A percentile compares a stretch with the other conserved stretches of the same genome.
Evolutionary conservation across 345 rosid species (phyloP).

Genomic region (Rhodamnia argentea): DNA sequence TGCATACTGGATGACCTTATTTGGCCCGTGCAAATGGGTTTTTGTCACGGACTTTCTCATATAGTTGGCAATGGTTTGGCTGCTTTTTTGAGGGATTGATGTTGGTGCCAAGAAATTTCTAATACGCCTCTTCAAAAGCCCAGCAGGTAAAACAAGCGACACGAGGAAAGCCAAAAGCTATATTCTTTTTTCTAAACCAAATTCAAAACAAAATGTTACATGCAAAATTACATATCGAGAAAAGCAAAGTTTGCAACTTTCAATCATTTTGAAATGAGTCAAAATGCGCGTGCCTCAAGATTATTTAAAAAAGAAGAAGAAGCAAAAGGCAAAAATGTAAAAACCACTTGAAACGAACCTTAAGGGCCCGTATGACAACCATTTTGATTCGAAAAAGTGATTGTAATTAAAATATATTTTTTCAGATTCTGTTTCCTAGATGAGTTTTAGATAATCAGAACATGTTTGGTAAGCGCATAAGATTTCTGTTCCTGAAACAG

Average conservation of each 20-base stretch:
- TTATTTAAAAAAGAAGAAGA: neutral
- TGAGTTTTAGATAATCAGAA: too few species aligned
- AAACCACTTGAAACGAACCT: neutral
- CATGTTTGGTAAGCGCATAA: too few species aligned
- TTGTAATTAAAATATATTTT: too few species aligned
- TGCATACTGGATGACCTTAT: neutral
- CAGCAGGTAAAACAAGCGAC: neutral
- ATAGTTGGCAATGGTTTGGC: neutral
- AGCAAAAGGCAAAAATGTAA: neutral
- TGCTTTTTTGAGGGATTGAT: neutral
- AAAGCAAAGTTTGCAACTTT: neutral
- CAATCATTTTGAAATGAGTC: neutral
- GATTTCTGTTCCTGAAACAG: too few species aligned
- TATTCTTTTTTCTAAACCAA: neutral
- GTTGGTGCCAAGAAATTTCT: neutral
- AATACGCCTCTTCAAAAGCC: neutral
- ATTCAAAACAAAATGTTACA: neutral
- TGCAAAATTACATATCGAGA: neutral
- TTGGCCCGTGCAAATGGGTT: neutral
- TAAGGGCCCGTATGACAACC: too few species aligned
- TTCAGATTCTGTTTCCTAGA: too few species aligned
- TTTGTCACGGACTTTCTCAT: neutral
- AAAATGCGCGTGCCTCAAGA: rapidly evolving
- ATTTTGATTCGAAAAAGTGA: too few species aligned
- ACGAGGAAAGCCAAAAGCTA: neutral